Conservation (phyloP, 371 early-diverging fungal genomes). For the Scutellospora calospora region DNA sequence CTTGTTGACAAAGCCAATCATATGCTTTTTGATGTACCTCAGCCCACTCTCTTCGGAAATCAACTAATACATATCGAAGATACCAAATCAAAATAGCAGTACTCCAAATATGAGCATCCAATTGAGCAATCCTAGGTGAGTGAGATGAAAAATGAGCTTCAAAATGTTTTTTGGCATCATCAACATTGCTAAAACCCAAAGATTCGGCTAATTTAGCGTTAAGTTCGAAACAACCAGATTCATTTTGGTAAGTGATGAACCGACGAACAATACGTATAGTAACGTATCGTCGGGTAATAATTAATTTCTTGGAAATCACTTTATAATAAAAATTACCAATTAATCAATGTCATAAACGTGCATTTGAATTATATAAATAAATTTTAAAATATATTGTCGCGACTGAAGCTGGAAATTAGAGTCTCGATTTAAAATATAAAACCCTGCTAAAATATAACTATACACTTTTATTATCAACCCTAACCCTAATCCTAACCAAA, state of each 20-base stretch:
- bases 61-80: conserved; percentile 31
- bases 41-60: conserved; percentile 33
- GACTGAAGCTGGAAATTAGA: too few relatives aligned
- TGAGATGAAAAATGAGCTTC: conserved; percentile 3
- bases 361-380: too few relatives aligned
- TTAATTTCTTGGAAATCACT: conserved; percentile 8
- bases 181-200: conserved; percentile 24
- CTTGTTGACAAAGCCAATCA: conserved; percentile 18
- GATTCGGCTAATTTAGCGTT: neutral
- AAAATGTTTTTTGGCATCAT: conserved; percentile 23
- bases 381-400: too few relatives aligned
- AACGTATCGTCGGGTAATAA: conserved; percentile 20
- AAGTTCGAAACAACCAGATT: conserved; percentile 31
- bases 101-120: conserved; percentile 6
- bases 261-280: conserved; percentile 31
- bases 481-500: too few relatives aligned
- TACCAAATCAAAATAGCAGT: conserved; percentile 37
- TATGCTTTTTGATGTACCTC: conserved; percentile 5
- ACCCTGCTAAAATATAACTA: too few relatives aligned
- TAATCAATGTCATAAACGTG: neutral
- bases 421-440: too few relatives aligned
- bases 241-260: conserved; percentile 27
- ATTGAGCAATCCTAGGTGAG: neutral
- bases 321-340: neutral
- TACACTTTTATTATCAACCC: too few relatives aligned